These are phyloP conservation scores for Yarrowia deformans DNA, from an alignment of 805 yeast species.

Conservation along the genomic window DNA sequence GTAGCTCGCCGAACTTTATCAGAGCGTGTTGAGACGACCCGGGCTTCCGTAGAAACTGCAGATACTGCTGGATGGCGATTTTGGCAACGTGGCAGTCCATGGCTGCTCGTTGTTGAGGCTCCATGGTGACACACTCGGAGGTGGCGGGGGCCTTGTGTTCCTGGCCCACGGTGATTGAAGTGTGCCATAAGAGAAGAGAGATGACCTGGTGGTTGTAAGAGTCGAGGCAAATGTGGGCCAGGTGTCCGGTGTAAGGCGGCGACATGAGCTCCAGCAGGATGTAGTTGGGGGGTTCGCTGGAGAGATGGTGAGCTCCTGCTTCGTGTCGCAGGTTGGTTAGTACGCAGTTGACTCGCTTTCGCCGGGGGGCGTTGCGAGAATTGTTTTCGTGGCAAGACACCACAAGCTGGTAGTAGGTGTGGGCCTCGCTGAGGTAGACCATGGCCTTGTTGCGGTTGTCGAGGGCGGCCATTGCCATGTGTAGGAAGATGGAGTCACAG, in stretches of 20 bases:
- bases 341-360: slow-evolving; percentile 30
- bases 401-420: slow-evolving; percentile 16
- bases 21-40: slow-evolving; percentile 21
- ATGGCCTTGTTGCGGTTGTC: slow-evolving; percentile 35
- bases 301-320: slow-evolving; percentile 18
- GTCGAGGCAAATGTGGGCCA: slow-evolving; percentile 31
- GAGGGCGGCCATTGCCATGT: slow-evolving; percentile 36
- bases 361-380: slow-evolving; percentile 26
- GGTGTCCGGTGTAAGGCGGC: slow-evolving; percentile 20
- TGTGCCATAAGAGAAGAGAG: slow-evolving; percentile 20
- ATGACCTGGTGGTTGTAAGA: slow-evolving; percentile 32
- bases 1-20: slow-evolving; percentile 32
- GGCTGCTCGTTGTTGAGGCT: slow-evolving; percentile 24
- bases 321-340: slow-evolving; percentile 31
- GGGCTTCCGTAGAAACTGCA: slow-evolving; percentile 20
- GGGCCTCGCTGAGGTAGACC: slow-evolving; percentile 36
- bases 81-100: slow-evolving; percentile 30
- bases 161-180: slow-evolving; percentile 15
- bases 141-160: slow-evolving; percentile 25
- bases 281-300: slow-evolving; percentile 35
- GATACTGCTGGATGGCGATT: slow-evolving; percentile 33
- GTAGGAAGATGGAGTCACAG: slow-evolving; percentile 25
- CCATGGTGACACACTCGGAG: slow-evolving; percentile 25
- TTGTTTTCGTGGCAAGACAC: background rate
- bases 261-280: slow-evolving; percentile 23